A percentile compares a stretch with the other conserved stretches of the same genome.
phyloP scores from a whole-genome alignment of 371 early-diverging fungal species.

The Nematocida major region DNA sequence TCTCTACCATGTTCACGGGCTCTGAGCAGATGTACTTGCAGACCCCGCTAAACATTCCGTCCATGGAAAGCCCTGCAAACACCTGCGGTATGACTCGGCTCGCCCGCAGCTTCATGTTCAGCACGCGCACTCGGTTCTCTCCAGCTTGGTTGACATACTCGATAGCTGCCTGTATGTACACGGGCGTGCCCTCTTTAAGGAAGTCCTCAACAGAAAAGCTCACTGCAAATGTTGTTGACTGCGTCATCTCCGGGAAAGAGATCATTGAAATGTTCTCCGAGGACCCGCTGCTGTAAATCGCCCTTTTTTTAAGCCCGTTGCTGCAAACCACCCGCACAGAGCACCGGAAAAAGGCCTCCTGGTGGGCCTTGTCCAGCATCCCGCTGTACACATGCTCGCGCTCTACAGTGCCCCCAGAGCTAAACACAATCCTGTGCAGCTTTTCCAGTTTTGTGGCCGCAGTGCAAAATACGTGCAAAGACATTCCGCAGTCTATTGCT shows the following conservation, averaged over 20 bases:
- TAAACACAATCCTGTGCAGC: not conserved
- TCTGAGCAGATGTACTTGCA: slow-evolving; percentile 58
- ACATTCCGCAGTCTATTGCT: slow-evolving; percentile 28
- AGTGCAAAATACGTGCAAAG: not conserved
- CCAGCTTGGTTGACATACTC: slow-evolving; percentile 57
- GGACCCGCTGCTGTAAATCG: slow-evolving; percentile 37
- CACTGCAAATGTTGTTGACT: slow-evolving; percentile 5
- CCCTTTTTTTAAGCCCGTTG: slow-evolving; percentile 45
- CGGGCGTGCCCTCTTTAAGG: slow-evolving; percentile 2
- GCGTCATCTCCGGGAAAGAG: slow-evolving; percentile 37
- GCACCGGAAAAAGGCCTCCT: slow-evolving; percentile 26
- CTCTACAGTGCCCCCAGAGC: slow-evolving; percentile 23
- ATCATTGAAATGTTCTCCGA: slow-evolving; percentile 44
- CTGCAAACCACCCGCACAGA: slow-evolving; percentile 26
- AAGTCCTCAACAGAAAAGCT: slow-evolving; percentile 42
- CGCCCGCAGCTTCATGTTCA: slow-evolving; percentile 54
- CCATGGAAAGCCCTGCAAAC: slow-evolving; percentile 55
- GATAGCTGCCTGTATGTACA: slow-evolving; percentile 60
- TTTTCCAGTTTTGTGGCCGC: not conserved
- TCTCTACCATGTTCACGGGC: slow-evolving; percentile 31
- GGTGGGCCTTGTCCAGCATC: slow-evolving; percentile 6
- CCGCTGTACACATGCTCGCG: not conserved
- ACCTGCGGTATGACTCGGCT: slow-evolving; percentile 45
- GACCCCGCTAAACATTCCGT: slow-evolving; percentile 59
- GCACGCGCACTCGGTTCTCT: slow-evolving; percentile 35